phyloP scores from a whole-genome alignment of 306 rosid genomes.

The Sicyos baderoa region DNA sequence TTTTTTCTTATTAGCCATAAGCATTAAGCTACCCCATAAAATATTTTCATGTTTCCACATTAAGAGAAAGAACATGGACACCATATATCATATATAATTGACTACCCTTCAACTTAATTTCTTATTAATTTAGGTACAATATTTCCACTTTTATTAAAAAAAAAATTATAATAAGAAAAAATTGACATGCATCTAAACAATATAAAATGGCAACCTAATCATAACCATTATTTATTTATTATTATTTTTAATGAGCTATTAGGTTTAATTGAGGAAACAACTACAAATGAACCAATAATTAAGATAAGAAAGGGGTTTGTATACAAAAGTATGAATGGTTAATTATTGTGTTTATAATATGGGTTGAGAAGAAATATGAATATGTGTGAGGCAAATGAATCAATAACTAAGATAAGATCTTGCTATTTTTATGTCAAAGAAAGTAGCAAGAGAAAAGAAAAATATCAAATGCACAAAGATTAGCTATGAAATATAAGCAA shows the following conservation, averaged over 20 bases:
- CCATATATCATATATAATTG: background rate
- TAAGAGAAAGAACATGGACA: background rate
- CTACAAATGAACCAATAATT: background rate
- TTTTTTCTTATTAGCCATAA: background rate
- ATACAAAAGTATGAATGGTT: background rate
- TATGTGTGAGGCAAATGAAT: background rate
- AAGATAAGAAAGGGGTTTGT: background rate
- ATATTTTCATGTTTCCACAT: slow-evolving; percentile 1
- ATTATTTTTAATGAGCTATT: background rate
- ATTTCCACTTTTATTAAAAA: background rate
- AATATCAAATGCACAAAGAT: background rate
- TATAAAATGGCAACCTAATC: background rate
- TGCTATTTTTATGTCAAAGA: background rate
- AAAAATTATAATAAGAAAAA: no score
- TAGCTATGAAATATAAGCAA: no score
- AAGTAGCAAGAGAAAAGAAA: background rate
- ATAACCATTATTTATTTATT: background rate
- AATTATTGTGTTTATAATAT: background rate
- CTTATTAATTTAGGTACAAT: background rate
- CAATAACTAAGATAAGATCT: background rate
- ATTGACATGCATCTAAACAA: no score
- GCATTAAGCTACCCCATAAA: background rate
- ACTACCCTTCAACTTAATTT: background rate
- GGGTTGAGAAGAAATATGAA: background rate
- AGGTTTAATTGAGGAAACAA: background rate